These are phyloP conservation scores for Kregervanrija pseudodelftensis DNA, from an alignment of 805 yeast genomes.

Conservation along the genomic window DNA sequence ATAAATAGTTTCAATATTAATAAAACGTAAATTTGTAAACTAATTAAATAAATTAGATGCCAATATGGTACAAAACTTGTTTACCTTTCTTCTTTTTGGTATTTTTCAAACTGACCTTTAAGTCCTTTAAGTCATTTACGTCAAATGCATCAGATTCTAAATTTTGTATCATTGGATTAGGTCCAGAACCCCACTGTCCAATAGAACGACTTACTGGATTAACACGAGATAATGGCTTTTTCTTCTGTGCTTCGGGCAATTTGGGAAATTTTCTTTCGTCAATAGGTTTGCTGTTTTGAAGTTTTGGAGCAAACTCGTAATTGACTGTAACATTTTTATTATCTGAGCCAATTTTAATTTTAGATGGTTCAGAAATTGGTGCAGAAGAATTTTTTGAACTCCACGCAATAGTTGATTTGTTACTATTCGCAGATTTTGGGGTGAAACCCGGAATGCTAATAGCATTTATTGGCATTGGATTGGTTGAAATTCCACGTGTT, in stretches of 20 bases:
- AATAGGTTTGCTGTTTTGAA: slow-evolving; percentile 3
- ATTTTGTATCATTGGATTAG: neutral
- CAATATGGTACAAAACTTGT: slow-evolving; percentile 45
- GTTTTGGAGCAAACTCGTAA: too few relatives aligned
- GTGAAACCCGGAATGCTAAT: slow-evolving; percentile 13
- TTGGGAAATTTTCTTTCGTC: slow-evolving; percentile 26
- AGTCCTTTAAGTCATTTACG: slow-evolving; percentile 13
- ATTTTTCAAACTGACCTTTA: slow-evolving; percentile 12
- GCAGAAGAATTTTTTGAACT: slow-evolving; percentile 25
- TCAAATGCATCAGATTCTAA: slow-evolving; percentile 15
- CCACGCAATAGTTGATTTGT: slow-evolving; percentile 5
- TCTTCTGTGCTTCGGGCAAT: slow-evolving; percentile 32
- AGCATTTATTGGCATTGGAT: slow-evolving; percentile 13
- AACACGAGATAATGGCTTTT: slow-evolving; percentile 48
- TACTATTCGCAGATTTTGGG: neutral
- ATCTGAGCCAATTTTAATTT: slow-evolving; percentile 1
- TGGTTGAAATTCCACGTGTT: slow-evolving; percentile 13
- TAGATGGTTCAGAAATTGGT: slow-evolving; percentile 9
- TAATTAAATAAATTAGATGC: slow-evolving; percentile 23
- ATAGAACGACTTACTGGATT: slow-evolving; percentile 34
- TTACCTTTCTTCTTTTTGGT: slow-evolving; percentile 41
- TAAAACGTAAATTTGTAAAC: neutral
- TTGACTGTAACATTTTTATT: too few relatives aligned
- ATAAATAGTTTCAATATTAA: neutral
- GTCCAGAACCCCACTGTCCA: slow-evolving; percentile 27